A percentile compares a stretch with the other conserved stretches of the same genome.
phyloP scores from a whole-genome alignment of 2,329 filamentous ascomycete genomes.

The Cladophialophora bantiana region DNA sequence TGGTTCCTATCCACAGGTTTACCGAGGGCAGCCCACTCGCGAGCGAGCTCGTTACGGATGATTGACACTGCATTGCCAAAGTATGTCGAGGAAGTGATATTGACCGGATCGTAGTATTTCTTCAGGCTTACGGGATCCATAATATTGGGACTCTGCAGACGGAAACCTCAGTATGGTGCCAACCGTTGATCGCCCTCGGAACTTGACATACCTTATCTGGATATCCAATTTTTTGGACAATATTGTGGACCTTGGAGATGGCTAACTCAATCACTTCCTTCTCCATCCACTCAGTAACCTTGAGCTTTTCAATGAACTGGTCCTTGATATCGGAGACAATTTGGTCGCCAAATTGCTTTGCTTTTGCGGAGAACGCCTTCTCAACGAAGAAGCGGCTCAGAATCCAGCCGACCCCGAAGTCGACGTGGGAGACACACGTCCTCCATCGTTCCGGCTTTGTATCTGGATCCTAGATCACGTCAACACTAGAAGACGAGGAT shows the following conservation, averaged over 20 bases:
- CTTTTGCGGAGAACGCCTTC: slow-evolving; percentile 67
- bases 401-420: slow-evolving; percentile 69
- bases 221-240: slow-evolving; percentile 73
- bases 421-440: slow-evolving; percentile 66
- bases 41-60: slow-evolving; percentile 55
- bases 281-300: slow-evolving; percentile 69
- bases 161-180: slow-evolving; percentile 2
- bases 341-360: slow-evolving; percentile 70
- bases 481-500: not conserved
- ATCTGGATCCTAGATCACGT: slow-evolving; percentile 57
- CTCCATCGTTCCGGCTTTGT: slow-evolving; percentile 71
- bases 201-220: slow-evolving; percentile 54
- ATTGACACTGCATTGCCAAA: slow-evolving; percentile 66
- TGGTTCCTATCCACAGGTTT: slow-evolving; percentile 66
- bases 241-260: slow-evolving; percentile 70
- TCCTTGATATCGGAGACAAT: slow-evolving; percentile 75
- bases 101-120: slow-evolving; percentile 63
- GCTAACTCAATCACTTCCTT: slow-evolving; percentile 65
- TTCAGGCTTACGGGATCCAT: slow-evolving; percentile 63
- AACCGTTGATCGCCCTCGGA: not conserved
- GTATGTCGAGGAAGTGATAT: slow-evolving; percentile 59
- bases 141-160: slow-evolving; percentile 62
- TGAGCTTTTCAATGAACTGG: slow-evolving; percentile 68
- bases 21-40: slow-evolving; percentile 65
- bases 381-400: slow-evolving; percentile 75